A percentile compares a stretch with the other conserved stretches of the same genome.
Evolutionary conservation across 225 moss, liverwort and hornwort species (phyloP).

Genomic region (Ulota crispa): DNA sequence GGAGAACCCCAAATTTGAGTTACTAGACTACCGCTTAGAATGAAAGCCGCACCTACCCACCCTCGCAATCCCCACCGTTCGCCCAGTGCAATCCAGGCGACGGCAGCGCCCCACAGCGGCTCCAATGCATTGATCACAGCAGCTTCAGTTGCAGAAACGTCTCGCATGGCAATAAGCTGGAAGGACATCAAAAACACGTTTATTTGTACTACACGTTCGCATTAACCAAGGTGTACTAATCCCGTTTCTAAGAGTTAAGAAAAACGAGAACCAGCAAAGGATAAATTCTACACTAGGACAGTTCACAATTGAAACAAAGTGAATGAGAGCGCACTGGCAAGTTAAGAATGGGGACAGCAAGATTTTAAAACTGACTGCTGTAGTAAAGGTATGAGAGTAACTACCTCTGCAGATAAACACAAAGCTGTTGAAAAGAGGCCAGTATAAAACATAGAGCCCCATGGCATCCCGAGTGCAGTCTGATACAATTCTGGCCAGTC

Average conservation of each 20-base stretch:
- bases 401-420: constrained; percentile 76
- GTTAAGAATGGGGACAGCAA: background rate
- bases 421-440: constrained; percentile 78
- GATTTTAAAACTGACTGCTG: background rate
- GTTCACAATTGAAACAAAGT: background rate
- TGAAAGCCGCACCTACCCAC: constrained; percentile 81
- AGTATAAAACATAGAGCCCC: constrained; percentile 65
- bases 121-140: constrained; percentile 79
- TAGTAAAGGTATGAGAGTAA: background rate
- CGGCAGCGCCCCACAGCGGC: constrained; percentile 87
- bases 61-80: constrained; percentile 85
- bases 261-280: background rate
- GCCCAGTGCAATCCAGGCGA: constrained; percentile 77
- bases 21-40: constrained; percentile 53
- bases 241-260: background rate
- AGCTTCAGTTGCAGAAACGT: constrained; percentile 85
- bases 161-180: constrained; percentile 75
- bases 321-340: background rate
- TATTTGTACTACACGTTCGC: background rate
- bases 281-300: background rate
- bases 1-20: constrained; percentile 55
- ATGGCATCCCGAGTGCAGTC: constrained; percentile 46
- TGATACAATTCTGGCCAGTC: constrained; percentile 52
- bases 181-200: background rate
- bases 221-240: background rate